A percentile compares a stretch with the other conserved stretches of the same genome.
Conservation (phyloP, 2,329 filamentous ascomycete species). For the Colletotrichum tamarilloi region DNA sequence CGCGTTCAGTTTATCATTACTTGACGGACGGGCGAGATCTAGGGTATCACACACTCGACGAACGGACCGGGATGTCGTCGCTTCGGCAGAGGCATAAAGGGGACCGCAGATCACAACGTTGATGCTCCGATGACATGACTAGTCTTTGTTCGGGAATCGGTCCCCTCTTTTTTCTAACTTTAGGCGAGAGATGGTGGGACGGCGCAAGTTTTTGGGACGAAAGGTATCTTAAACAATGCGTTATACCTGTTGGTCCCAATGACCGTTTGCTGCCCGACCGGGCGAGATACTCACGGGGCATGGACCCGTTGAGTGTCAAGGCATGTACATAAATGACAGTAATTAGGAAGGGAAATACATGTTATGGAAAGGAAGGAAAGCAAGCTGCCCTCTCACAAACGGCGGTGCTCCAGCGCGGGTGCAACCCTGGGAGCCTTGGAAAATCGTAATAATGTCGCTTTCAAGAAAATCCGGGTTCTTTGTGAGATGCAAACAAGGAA, state of each 20-base stretch:
- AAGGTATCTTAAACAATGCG: constrained; percentile 6
- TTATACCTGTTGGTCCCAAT: constrained; percentile 29
- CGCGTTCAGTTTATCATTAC: constrained; percentile 11
- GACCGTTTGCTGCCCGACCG: constrained; percentile 16
- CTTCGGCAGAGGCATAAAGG: constrained; percentile 25
- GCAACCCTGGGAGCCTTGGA: constrained; percentile 26
- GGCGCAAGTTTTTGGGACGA: constrained; percentile 23
- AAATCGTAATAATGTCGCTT: constrained; percentile 11
- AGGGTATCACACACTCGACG: background rate
- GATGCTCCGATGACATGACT: constrained; percentile 31
- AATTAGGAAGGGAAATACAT: background rate
- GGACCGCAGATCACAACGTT: constrained; percentile 28
- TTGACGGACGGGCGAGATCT: background rate
- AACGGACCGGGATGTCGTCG: constrained; percentile 19
- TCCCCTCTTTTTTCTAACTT: constrained; percentile 29
- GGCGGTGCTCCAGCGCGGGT: constrained; percentile 15
- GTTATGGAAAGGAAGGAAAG: background rate
- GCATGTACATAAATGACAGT: background rate
- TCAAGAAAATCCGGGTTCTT: constrained; percentile 26
- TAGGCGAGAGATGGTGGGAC: constrained; percentile 11
- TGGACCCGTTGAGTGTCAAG: background rate
- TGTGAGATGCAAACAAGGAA: constrained; percentile 29
- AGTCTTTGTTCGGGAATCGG: constrained; percentile 20
- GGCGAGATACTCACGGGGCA: background rate
- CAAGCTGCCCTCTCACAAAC: constrained; percentile 21